Percentiles rank a stretch among this genome's conserved stretches.
Conservation (phyloP, 257 asterid genomes). For the Cordia subcordata region DNA sequence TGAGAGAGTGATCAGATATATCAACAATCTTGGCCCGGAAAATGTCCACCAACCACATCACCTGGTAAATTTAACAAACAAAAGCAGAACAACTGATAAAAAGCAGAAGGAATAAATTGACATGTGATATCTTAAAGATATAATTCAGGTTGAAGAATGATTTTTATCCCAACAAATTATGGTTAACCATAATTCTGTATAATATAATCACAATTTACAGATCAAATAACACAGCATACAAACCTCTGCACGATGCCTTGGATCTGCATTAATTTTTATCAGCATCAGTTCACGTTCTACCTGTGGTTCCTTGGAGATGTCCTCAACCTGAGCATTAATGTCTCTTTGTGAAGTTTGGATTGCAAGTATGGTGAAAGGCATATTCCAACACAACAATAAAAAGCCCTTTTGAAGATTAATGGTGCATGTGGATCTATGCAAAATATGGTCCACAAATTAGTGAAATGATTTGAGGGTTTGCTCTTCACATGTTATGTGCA, state of each 20-base stretch:
- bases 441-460: too few species aligned
- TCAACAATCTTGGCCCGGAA: constrained; percentile 95
- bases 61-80: constrained; percentile 36
- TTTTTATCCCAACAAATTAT: neutral
- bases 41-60: constrained; percentile 92
- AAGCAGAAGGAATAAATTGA: constrained; percentile 1
- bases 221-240: constrained; percentile 13
- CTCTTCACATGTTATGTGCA: too few species aligned
- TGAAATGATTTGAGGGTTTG: too few species aligned
- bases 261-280: constrained; percentile 83
- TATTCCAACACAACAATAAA: neutral
- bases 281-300: constrained; percentile 98
- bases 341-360: constrained; percentile 12
- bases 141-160: neutral
- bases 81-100: constrained; percentile 8
- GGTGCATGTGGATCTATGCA: neutral
- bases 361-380: neutral
- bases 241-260: constrained; percentile 71
- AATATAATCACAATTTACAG: constrained; percentile 3
- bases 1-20: constrained; percentile 79
- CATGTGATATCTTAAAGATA: constrained; percentile 3
- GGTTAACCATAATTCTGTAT: neutral
- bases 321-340: constrained; percentile 62
- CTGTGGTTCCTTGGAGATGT: constrained; percentile 87
- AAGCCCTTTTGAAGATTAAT: neutral